A percentile compares a stretch with the other conserved stretches of the same genome.
These are phyloP conservation scores for Parasarocladium wereldwijsianum DNA, from an alignment of 2,329 filamentous ascomycete species.

Conservation along the genomic window DNA sequence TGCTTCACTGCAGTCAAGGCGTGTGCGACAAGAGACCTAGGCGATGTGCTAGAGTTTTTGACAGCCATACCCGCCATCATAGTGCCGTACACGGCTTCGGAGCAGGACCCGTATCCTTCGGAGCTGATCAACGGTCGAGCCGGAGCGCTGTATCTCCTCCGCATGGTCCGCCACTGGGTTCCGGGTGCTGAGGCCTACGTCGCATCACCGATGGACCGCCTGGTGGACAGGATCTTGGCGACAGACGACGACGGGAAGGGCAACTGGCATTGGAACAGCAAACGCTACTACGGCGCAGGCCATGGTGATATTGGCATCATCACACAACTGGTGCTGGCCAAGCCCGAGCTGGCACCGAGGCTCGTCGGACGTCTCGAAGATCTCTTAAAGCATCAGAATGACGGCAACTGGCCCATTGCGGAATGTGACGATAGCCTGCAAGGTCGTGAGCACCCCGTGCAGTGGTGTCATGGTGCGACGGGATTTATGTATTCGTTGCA, in stretches of 20 bases:
- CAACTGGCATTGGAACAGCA: constrained; percentile 49
- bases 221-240: constrained; percentile 45
- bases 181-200: constrained; percentile 30
- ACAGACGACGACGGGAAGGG: constrained; percentile 24
- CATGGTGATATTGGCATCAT: constrained; percentile 58
- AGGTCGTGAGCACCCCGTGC: constrained; percentile 29
- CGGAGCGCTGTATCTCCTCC: constrained; percentile 52
- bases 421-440: constrained; percentile 12
- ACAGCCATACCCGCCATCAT: constrained; percentile 20
- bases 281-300: constrained; percentile 47
- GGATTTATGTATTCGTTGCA: constrained; percentile 45
- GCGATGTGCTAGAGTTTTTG: constrained; percentile 24
- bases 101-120: constrained; percentile 30
- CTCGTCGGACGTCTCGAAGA: constrained; percentile 37
- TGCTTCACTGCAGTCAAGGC: constrained; percentile 29
- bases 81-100: constrained; percentile 10
- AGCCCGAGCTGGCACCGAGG: constrained; percentile 35
- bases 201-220: constrained; percentile 37
- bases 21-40: constrained; percentile 22
- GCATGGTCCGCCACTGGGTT: constrained; percentile 45
- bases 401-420: constrained; percentile 49
- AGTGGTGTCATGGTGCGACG: constrained; percentile 54
- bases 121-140: constrained; percentile 55
- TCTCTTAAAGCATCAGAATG: constrained; percentile 44
- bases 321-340: constrained; percentile 49